phyloP scores from a whole-genome alignment of 2,329 filamentous ascomycete species.

The Penicillium hordei region DNA sequence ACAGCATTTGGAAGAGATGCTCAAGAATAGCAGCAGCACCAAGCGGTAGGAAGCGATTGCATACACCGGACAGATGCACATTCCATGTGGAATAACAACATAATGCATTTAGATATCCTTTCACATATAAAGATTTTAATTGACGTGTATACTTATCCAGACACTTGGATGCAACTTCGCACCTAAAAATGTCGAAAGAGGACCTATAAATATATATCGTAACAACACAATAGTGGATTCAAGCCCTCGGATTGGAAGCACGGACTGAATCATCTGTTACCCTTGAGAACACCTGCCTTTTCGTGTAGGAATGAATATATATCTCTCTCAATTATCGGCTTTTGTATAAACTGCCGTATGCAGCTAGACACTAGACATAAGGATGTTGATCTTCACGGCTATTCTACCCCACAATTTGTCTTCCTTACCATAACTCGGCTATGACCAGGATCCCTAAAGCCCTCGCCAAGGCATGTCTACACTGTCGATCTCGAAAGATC shows the following conservation, averaged over 20 bases:
- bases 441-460: too few relatives aligned
- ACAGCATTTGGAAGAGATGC: conserved; percentile 44
- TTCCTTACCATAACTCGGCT: too few relatives aligned
- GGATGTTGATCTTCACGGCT: too few relatives aligned
- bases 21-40: conserved; percentile 35
- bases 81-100: conserved; percentile 1
- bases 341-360: too few relatives aligned
- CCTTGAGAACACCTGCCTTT: background rate
- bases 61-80: conserved; percentile 14
- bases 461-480: too few relatives aligned
- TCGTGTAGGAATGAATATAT: background rate
- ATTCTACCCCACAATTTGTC: too few relatives aligned
- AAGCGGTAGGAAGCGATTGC: conserved; percentile 28
- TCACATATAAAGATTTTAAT: conserved; percentile 8
- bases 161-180: background rate
- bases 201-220: too few relatives aligned
- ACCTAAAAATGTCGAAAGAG: background rate
- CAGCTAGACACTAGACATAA: too few relatives aligned
- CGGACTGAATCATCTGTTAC: background rate
- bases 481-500: too few relatives aligned
- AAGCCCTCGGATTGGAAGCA: background rate
- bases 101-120: conserved; percentile 4
- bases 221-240: too few relatives aligned
- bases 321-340: too few relatives aligned
- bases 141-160: background rate